Base-by-base conservation (phyloP, 371 early-diverging fungal species). In the Cokeromyces recurvatus region DNA sequence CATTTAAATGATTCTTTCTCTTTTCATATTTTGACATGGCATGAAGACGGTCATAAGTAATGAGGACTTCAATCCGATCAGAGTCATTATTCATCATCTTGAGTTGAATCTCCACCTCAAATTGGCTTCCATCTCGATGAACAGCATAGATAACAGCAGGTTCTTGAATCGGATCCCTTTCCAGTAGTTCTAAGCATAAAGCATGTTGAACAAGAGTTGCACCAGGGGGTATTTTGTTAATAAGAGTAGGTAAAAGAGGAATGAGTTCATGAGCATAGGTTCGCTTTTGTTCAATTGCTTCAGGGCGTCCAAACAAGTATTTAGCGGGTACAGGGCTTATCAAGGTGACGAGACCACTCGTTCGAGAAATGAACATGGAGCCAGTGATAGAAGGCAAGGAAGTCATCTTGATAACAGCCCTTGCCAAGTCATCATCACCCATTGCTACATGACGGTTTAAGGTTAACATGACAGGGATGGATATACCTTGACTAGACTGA, bases 331-430 rank as follows among this genome's bases (percentile, higher is more conserved):
- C 82, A 20, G 80, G 55, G 51, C 75, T 81, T 46, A 74, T 64
- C 23, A 71, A 68, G 19, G 73, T 78, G 12, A 86, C 70, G 14
- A 61, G 32, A 2, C 84, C 82, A 9, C 66, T 57, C 6, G 25
- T 40, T 19, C 55, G 61, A 21, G 74, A 62, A 11, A 72, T 51
- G 1, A 82, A 83, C 29, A 86, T 56, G 36, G 80, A 57, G 1
- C 87, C 86, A 0, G 84, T 74, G 12, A 86, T 78, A 0, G 79
- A 69, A 5, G 85, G 82, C 43, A 86, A 64, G 1, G 83, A 79
- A 14, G 79, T 82, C 17, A 84, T 68, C 41, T 78, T 74, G 5
- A 84, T 24, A 1, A 57, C 42, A 39, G 35, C 43, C 9, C 39
- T 46, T 15, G 50, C 38, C 16, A 51, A 24, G 25, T 48, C 47